phyloP scores from a whole-genome alignment of 176 grass and related monocot species.

The Poa annua region DNA sequence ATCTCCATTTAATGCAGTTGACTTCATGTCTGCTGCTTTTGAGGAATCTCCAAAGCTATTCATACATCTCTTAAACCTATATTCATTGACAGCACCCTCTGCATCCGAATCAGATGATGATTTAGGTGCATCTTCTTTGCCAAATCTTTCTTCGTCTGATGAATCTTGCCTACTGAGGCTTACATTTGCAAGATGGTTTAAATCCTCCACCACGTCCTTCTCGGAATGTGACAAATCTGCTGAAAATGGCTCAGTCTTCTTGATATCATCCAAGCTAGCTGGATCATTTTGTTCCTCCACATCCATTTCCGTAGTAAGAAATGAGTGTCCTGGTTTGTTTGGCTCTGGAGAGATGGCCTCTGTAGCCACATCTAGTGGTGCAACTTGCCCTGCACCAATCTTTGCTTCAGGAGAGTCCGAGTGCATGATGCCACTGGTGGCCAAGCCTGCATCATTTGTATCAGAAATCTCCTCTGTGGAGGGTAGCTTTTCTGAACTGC shows the following conservation, averaged over 20 bases:
- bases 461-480: constrained; percentile 29
- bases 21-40: constrained; percentile 46
- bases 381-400: background rate
- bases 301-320: constrained; percentile 16
- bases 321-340: constrained; percentile 28
- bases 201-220: constrained; percentile 33
- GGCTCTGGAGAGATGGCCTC: constrained; percentile 5
- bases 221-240: constrained; percentile 25
- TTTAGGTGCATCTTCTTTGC: constrained; percentile 47
- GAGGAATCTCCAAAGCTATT: constrained; percentile 54
- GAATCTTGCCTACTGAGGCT: constrained; percentile 36
- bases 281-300: constrained; percentile 28
- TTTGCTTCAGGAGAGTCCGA: constrained; percentile 6
- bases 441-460: constrained; percentile 34
- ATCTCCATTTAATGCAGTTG: constrained; percentile 19
- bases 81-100: constrained; percentile 33
- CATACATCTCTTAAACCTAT: constrained; percentile 44
- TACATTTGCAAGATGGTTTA: constrained; percentile 37
- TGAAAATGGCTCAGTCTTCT: constrained; percentile 34
- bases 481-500: constrained; percentile 31
- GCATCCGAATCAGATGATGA: constrained; percentile 47
- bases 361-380: background rate
- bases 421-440: background rate
- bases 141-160: constrained; percentile 47
- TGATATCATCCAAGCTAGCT: constrained; percentile 23